Percentiles rank a stretch among this genome's conserved stretches.
Evolutionary conservation across 495 filamentous ascomycete genomes (phyloP).

Genomic region (Bacidia gigantensis): DNA sequence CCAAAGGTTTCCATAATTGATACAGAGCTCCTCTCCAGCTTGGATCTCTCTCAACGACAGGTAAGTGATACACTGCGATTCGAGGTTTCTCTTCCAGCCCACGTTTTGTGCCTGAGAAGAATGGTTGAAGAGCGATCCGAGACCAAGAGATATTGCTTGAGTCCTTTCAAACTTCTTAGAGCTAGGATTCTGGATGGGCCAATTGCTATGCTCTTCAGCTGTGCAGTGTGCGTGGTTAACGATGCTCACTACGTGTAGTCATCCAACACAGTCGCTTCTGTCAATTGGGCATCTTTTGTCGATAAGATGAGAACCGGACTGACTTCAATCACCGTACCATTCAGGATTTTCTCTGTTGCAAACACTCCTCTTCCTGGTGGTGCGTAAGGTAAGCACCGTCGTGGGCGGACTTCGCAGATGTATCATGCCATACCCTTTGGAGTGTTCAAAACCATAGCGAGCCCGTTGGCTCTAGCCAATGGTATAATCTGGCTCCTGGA

Average conservation of each 20-base stretch:
- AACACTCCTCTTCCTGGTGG: slow-evolving; percentile 38
- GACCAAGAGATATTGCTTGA: slow-evolving; percentile 41
- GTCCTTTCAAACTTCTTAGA: slow-evolving; percentile 12
- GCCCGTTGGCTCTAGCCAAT: neutral
- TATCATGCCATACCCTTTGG: neutral
- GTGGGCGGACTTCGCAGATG: no score
- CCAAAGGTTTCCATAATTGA: slow-evolving; percentile 41
- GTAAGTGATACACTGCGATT: slow-evolving; percentile 32
- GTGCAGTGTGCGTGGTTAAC: neutral
- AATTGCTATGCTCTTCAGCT: slow-evolving; percentile 21
- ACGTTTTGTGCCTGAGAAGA: slow-evolving; percentile 37
- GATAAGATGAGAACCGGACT: slow-evolving; percentile 39
- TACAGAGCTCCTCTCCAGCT: slow-evolving; percentile 41
- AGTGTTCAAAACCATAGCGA: neutral
- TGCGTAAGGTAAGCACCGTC: no score
- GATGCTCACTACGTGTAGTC: slow-evolving; percentile 43
- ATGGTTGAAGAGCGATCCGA: slow-evolving; percentile 48
- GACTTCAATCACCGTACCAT: slow-evolving; percentile 36
- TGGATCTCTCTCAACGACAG: slow-evolving; percentile 35
- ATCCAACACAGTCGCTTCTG: slow-evolving; percentile 34
- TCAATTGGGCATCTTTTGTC: slow-evolving; percentile 31
- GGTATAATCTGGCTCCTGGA: neutral
- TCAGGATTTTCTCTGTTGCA: slow-evolving; percentile 29
- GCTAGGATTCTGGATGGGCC: slow-evolving; percentile 21
- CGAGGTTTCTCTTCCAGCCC: slow-evolving; percentile 35